phyloP scores from a whole-genome alignment of 1,284 basidiomycete species.

The Psilocybe mexicana region DNA sequence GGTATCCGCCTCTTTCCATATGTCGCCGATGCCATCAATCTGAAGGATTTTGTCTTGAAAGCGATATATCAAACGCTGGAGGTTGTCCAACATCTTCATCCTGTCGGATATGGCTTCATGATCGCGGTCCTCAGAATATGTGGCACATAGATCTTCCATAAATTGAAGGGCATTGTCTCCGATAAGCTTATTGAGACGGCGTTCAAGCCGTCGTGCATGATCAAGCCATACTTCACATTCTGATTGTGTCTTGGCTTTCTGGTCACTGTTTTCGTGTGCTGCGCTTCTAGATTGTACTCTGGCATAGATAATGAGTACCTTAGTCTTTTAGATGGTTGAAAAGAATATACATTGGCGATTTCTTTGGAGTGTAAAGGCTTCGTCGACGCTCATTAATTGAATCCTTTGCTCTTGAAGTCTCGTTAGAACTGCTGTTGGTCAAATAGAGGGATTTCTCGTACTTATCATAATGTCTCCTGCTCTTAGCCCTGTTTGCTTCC shows the following conservation, averaged over 20 bases:
- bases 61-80: conserved; percentile 1
- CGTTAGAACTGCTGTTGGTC: neutral
- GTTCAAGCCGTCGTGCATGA: neutral
- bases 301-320: too few species aligned
- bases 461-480: conserved; percentile 18
- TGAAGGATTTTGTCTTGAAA: conserved; percentile 16
- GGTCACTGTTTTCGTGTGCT: neutral
- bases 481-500: conserved; percentile 17
- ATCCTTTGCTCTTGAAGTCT: neutral
- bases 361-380: neutral
- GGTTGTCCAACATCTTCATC: neutral
- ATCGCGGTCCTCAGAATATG: neutral
- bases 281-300: too few species aligned
- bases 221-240: neutral
- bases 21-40: conserved; percentile 5
- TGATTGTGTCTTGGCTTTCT: neutral
- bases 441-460: neutral
- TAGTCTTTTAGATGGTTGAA: too few species aligned
- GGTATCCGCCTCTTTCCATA: neutral
- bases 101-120: conserved; percentile 5
- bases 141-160: neutral
- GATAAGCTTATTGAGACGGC: neutral
- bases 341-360: neutral
- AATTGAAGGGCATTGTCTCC: neutral
- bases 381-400: conserved; percentile 1